Base-by-base conservation (phyloP, 371 early-diverging fungal genomes). In the Mortierella sp. region DNA sequence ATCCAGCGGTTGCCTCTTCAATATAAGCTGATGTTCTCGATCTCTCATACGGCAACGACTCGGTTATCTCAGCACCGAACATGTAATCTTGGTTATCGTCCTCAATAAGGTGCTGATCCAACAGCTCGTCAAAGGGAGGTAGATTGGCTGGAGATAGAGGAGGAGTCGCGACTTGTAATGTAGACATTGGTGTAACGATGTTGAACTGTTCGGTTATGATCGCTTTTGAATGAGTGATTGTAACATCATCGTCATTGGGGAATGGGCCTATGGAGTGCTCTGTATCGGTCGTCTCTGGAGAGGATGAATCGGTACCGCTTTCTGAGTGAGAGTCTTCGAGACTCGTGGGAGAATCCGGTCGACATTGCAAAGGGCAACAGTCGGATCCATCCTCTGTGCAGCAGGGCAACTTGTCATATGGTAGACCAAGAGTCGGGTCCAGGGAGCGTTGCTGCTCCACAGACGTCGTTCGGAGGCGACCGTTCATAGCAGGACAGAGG, bases 241-340 rank as follows among this genome's bases (percentile, higher is more conserved):
- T 27, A 18, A 48, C 19, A 8, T 10, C 52, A 38, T 14, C 47
- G 13, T 16, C 51, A 19, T 34, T 46, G 30, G 56, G 47, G 30
- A 65, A 65, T 28, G 58, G 46, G 21, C 48, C n/a, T 39, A 43
- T 43, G 21, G 62, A 51, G 24, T 53, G 58, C 19, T 56, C 54
- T 16, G 62, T 52, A 28, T 52, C 59, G 14, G 54, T 10, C 2
- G 62, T 50, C 30, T 67, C 72, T 3, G 34, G 19, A 55, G 42
- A 21, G 46, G 53, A 59, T 13, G 52, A 42, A 23, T 74, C 74
- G 26, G 41, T 42, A 2, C 74, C 58, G 24, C 69, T 68, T n/a
- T 74, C 74, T 2, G 74, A 74, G 21, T 68, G 68, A 12, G 74
- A 74, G 56, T 74, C 74, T 34, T 74, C 74, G 21, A 74, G 74